Evolutionary conservation across 371 early-diverging fungal genomes (phyloP).

Genomic region (Cokeromyces recurvatus): DNA sequence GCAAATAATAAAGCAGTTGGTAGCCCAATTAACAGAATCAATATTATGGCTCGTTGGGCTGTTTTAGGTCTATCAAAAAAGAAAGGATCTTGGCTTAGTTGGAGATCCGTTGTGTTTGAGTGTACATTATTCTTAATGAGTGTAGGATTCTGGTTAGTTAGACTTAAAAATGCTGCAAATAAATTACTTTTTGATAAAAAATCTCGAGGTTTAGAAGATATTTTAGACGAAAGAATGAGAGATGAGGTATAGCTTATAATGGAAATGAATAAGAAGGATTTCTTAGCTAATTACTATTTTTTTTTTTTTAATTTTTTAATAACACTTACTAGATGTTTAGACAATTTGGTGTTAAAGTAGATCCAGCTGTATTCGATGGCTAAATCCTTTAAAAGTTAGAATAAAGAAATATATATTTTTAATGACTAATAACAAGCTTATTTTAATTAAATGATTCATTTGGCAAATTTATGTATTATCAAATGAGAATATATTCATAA

Average conservation of each 20-base stretch:
- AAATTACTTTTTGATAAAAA: constrained; percentile 29
- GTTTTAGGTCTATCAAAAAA: constrained; percentile 50
- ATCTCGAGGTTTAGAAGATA: constrained; percentile 64
- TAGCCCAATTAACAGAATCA: constrained; percentile 85
- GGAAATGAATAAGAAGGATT: too few relatives aligned
- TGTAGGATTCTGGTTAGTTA: constrained; percentile 52
- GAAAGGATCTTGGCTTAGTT: constrained; percentile 20
- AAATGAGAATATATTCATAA: too few relatives aligned
- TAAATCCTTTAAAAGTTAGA: constrained; percentile 2
- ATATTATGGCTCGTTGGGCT: constrained; percentile 84
- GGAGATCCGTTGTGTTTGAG: constrained; percentile 48
- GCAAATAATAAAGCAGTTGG: constrained; percentile 83
- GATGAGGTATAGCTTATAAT: constrained; percentile 43
- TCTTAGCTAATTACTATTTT: too few relatives aligned
- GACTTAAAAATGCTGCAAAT: constrained; percentile 38
- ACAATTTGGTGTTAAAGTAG: constrained; percentile 66
- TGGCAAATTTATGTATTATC: too few relatives aligned
- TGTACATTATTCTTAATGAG: constrained; percentile 57
- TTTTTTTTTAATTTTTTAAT: neutral
- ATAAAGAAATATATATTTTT: neutral
- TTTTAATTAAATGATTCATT: too few relatives aligned
- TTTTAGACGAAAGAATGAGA: constrained; percentile 62
- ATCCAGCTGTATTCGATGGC: constrained; percentile 65
- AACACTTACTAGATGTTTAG: constrained; percentile 40
- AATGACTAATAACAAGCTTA: neutral